Evolutionary conservation across 345 rosid genomes (phyloP).

Genomic region (Passiflora organensis): DNA sequence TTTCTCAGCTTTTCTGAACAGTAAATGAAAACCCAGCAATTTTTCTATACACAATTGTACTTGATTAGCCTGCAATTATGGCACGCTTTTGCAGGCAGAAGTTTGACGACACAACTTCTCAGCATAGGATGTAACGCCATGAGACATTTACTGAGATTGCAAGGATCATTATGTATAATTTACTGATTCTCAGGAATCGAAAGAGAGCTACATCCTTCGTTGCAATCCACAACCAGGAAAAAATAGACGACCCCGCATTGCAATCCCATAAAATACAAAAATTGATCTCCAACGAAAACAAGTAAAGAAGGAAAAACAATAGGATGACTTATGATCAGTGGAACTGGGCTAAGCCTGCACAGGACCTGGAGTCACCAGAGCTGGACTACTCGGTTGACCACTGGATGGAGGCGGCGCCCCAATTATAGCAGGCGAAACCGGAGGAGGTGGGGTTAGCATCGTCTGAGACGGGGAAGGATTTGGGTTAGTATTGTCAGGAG

Average conservation of each 20-base stretch:
- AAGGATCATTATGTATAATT: slow-evolving; percentile 2
- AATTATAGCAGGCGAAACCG: slow-evolving; percentile 26
- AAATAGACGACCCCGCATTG: too few relatives aligned
- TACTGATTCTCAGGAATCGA: neutral
- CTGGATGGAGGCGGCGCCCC: slow-evolving; percentile 46
- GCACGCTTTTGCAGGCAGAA: too few relatives aligned
- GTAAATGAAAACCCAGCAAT: too few relatives aligned
- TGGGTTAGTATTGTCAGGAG: slow-evolving; percentile 17
- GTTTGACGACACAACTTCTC: too few relatives aligned
- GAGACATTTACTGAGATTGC: too few relatives aligned
- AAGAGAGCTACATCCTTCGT: neutral
- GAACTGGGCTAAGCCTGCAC: slow-evolving; percentile 37
- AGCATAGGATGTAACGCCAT: too few relatives aligned
- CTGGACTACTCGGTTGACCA: slow-evolving; percentile 45
- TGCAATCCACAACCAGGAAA: neutral
- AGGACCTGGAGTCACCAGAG: slow-evolving; percentile 52
- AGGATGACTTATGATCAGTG: slow-evolving; percentile 4
- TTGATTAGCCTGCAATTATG: too few relatives aligned
- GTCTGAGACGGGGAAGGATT: slow-evolving; percentile 24
- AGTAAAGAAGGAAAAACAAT: neutral
- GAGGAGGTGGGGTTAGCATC: slow-evolving; percentile 12
- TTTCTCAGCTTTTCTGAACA: slow-evolving; percentile 1
- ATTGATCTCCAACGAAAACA: neutral
- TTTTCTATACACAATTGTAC: too few relatives aligned
- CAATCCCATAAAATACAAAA: slow-evolving; percentile 1